Base-by-base conservation (phyloP, 2,329 filamentous ascomycete species). In the Pezicula carpinea region DNA sequence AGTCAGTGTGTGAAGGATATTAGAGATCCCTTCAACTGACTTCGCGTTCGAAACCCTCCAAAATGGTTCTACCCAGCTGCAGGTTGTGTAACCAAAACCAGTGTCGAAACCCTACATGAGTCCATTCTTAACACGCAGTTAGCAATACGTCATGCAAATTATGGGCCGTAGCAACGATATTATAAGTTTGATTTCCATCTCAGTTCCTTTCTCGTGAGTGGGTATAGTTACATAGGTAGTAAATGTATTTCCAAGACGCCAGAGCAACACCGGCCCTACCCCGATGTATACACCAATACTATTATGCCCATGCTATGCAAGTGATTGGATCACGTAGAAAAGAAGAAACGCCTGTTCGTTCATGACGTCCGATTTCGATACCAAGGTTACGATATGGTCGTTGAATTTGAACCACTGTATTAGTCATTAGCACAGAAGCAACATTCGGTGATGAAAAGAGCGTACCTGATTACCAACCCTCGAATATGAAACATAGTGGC, bases 401-500 rank as follows among this genome's bases (percentile, higher is more conserved):
- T 97, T 95, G 68, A 96, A 96, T 46, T 88, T 82, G 66, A 96
- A 95, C 92, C 92, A 97, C 77, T 95, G 55, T 14, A 51, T 63
- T 58, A 43, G 29, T 31, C 29, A 19, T 41, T 39, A 15, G 44
- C 35, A 21, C 34, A 45, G 33, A 41, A 23, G 26, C 13, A 11
- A 44, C 11, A 6, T 3, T 8, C 14, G 11, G 18, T 8, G 23
- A 21, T n/a, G 31, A 39, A 33, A n/a, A 38, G 15, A 23, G 32
- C 46, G 52, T 65, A 80, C 79, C 72, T 87, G 80, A 46, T 88
- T 85, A 4, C 84, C 87, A 49, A 92, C 85, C 39, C 89, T 75
- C 50, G 87, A 90, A 65, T 95, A 96, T n/a, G 85, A 88, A 47
- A 91, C 83, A 61, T 95, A 96, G 63, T 96, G 90, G 14, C 91